These are phyloP conservation scores for Exophiala alcalophila DNA, from an alignment of 2,329 filamentous ascomycete genomes.

Conservation along the genomic window DNA sequence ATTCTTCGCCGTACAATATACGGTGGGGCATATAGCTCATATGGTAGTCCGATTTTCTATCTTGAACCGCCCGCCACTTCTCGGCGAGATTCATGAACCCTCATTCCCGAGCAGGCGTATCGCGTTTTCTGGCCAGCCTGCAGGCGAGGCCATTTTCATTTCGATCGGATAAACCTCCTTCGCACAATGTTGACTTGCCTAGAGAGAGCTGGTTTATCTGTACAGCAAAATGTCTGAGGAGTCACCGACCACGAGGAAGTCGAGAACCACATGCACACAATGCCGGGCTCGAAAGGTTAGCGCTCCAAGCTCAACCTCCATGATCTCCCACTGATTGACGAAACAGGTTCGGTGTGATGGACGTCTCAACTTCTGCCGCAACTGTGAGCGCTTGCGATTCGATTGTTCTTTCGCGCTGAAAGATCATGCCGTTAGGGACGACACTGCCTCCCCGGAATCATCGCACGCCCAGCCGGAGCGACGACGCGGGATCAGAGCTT, in stretches of 20 bases:
- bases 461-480: constrained; percentile 16
- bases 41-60: no score
- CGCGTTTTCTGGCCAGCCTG: no score
- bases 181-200: no score
- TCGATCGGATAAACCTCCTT: no score
- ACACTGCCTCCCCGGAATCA: constrained; percentile 3
- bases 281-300: constrained; percentile 19
- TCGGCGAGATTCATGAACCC: no score
- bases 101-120: no score
- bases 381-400: constrained; percentile 18
- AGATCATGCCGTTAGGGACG: constrained; percentile 4
- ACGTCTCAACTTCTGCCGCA: constrained; percentile 16
- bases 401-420: constrained; percentile 16
- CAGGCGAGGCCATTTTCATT: no score
- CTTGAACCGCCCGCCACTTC: no score
- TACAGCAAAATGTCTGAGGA: constrained; percentile 12
- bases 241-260: constrained; percentile 10
- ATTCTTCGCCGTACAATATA: no score
- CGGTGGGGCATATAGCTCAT: no score
- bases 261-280: constrained; percentile 18
- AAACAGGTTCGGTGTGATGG: constrained; percentile 21
- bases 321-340: no score
- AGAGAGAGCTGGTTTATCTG: no score
- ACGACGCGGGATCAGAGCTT: constrained; percentile 14
- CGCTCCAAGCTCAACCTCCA: constrained; percentile 3